phyloP scores from a whole-genome alignment of 768 basidiomycete genomes.

The Lactifluus hygrophoroides region DNA sequence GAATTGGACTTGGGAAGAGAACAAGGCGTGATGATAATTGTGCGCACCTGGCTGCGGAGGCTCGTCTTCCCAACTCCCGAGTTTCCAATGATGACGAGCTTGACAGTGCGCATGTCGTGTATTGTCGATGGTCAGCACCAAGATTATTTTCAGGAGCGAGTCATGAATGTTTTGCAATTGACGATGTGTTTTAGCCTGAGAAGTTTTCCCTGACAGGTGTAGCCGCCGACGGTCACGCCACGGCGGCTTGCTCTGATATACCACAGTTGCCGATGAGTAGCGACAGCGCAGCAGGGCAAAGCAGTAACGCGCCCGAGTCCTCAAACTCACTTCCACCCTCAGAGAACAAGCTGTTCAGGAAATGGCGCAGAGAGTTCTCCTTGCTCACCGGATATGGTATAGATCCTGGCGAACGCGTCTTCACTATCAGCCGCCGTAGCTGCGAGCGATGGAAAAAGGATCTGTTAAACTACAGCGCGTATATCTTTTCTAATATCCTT shows the following conservation, averaged over 20 bases:
- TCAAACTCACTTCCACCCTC: constrained; percentile 8
- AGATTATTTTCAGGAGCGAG: neutral
- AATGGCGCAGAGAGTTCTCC: constrained; percentile 44
- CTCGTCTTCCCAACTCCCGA: constrained; percentile 85
- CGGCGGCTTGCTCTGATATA: neutral
- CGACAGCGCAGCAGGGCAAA: neutral
- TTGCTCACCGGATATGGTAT: constrained; percentile 45
- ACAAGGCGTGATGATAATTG: neutral
- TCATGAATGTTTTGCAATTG: neutral
- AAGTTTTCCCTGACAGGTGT: too few species aligned
- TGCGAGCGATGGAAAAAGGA: constrained; percentile 48
- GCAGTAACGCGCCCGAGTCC: neutral
- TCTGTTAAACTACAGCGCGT: constrained; percentile 41
- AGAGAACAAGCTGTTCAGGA: constrained; percentile 32
- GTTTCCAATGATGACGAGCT: constrained; percentile 73
- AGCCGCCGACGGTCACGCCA: neutral
- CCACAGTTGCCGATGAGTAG: neutral
- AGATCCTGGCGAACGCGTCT: constrained; percentile 35
- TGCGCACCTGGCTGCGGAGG: constrained; percentile 58
- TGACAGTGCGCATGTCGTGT: constrained; percentile 55
- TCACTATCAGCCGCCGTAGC: constrained; percentile 31
- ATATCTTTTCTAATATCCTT: neutral
- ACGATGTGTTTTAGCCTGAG: neutral
- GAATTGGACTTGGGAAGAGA: neutral
- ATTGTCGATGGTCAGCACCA: neutral